Conservation (phyloP, 202 grass and related monocot species). For the Zizania palustris region DNA sequence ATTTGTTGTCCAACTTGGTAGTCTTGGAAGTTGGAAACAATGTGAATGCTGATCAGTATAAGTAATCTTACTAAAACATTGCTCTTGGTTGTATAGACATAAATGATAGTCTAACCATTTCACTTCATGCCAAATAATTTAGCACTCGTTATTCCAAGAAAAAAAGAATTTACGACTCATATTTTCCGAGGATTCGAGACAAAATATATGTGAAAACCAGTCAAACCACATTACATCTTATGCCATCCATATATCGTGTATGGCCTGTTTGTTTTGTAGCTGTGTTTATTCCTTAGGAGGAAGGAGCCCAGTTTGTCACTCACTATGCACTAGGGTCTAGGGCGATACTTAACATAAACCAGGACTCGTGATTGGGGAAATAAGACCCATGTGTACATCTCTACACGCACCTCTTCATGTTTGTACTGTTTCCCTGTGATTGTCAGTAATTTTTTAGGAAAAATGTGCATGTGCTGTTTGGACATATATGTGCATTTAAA, state of each 20-base stretch:
- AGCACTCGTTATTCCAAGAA: too few relatives aligned
- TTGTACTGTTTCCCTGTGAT: slow-evolving; percentile 11
- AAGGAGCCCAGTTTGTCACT: slow-evolving; percentile 4
- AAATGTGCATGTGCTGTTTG: not conserved
- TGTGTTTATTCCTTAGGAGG: slow-evolving; percentile 12
- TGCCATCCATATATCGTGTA: not conserved
- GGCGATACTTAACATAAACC: slow-evolving; percentile 8
- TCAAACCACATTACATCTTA: slow-evolving; percentile 2
- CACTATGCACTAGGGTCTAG: not conserved
- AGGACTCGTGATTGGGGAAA: slow-evolving; percentile 7
- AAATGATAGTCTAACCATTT: not conserved
- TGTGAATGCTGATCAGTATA: not conserved
- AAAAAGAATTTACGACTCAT: too few relatives aligned
- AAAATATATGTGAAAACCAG: not conserved
- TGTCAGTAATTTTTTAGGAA: not conserved
- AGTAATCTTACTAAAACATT: not conserved
- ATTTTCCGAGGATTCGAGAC: not conserved
- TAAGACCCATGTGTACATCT: not conserved
- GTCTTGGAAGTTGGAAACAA: slow-evolving; percentile 22
- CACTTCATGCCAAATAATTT: not conserved
- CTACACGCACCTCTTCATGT: not conserved
- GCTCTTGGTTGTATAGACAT: slow-evolving; percentile 4
- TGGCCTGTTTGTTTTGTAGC: not conserved
- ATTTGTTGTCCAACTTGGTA: not conserved
- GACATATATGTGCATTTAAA: slow-evolving; percentile 20